Conservation (phyloP, 2,329 filamentous ascomycete genomes). For the Keithomyces neogunnii region DNA sequence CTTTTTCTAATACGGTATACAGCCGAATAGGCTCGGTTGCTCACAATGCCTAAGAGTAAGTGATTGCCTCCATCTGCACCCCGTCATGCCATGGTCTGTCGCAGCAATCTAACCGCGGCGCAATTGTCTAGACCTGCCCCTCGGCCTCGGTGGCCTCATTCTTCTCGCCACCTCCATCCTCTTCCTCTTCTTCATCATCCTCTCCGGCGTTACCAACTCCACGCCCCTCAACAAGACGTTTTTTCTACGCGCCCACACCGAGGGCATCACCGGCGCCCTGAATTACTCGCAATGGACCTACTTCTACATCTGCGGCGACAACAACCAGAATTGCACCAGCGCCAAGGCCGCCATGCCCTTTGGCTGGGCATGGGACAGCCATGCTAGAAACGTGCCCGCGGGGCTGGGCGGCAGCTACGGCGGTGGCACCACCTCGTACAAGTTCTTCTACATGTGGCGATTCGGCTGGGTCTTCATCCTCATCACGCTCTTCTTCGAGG, state of each 20-base stretch:
- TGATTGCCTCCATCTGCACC: not conserved
- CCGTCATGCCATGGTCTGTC: not conserved
- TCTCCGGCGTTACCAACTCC: slow-evolving; percentile 41
- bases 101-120: not conserved
- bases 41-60: slow-evolving; percentile 12
- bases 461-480: slow-evolving; percentile 92
- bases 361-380: slow-evolving; percentile 58
- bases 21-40: slow-evolving; percentile 1
- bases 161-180: slow-evolving; percentile 43
- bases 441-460: slow-evolving; percentile 77
- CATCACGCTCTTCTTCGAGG: slow-evolving; percentile 72
- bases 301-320: slow-evolving; percentile 69
- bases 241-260: slow-evolving; percentile 76
- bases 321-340: slow-evolving; percentile 55
- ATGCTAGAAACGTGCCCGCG: slow-evolving; percentile 34
- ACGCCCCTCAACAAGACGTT: slow-evolving; percentile 64
- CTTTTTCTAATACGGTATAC: not conserved
- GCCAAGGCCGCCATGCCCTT: slow-evolving; percentile 57
- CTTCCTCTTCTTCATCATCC: slow-evolving; percentile 51
- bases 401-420: slow-evolving; percentile 43
- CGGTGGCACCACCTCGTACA: slow-evolving; percentile 42
- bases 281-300: slow-evolving; percentile 76
- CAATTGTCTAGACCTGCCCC: slow-evolving; percentile 24
- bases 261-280: slow-evolving; percentile 60
- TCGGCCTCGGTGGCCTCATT: slow-evolving; percentile 35